Base-by-base conservation (phyloP, 306 rosid species). In the Cucurbita ficifolia region DNA sequence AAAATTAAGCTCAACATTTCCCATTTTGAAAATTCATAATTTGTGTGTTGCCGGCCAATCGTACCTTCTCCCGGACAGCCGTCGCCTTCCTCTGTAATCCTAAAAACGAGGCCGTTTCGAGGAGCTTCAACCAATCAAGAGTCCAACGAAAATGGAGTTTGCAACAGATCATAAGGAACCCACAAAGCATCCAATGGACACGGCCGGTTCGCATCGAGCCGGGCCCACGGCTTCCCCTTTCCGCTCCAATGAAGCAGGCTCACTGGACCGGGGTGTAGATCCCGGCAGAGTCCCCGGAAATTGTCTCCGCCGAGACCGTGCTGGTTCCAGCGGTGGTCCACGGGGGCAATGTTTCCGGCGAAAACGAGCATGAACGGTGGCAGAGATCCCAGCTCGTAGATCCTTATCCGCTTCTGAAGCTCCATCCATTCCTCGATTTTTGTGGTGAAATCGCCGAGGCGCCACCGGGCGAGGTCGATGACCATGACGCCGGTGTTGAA, bases 401-500 rank as follows among this genome's bases (percentile, higher is more conserved):
- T 90, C 18, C 98, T 84, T 59, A 88, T 81, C 18, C 91, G 75
- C 87, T 92, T 92, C 83, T 89, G 98, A 0, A 90, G 78, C 73
- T 88, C 91, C 98, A 92, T 92, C 98, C 98, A 92, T 16, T 88
- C 96, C 76, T 92, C 98, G 7, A 92, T 90, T 72, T 82, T 85
- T 0, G 21, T 19, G 0, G 95, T 92, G 74, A 81, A 88, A 42
- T 86, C 92, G 0, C 96, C 91, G 5, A 33, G 75, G 0, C 98
- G 62, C 98, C 98, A 92, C 17, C 92, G 75, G 13, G 73, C 82
- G 2, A 92, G 86, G 81, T 92, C 88, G 70, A 92, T 89, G 69
- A 92, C 92, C 98, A 92, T 92, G 49, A 92, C 98, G 13, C 98
- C 98, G 4, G 98, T 92, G 77, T 92, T 92, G 78, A 92, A 92